Conservation (phyloP, 345 rosid species). For the Fremontodendron californicum region DNA sequence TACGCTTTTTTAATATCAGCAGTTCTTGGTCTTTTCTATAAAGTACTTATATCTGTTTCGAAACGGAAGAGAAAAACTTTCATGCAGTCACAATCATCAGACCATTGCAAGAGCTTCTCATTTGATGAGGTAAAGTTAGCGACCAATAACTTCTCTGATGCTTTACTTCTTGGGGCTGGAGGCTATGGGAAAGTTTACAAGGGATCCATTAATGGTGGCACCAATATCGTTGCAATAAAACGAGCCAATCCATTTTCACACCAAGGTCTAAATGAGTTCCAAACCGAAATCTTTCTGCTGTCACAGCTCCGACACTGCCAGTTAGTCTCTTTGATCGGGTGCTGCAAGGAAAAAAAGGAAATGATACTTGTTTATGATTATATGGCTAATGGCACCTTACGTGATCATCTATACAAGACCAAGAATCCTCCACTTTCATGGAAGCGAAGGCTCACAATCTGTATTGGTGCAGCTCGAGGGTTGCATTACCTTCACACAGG, state of each 20-base stretch:
- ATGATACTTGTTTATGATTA: conserved; percentile 80
- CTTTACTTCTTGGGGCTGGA: conserved; percentile 64
- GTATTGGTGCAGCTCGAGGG: conserved; percentile 79
- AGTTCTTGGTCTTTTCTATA: conserved; percentile 20
- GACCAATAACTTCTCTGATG: conserved; percentile 59
- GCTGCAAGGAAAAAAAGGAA: conserved; percentile 71
- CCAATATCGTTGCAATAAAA: conserved; percentile 56
- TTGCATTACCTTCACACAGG: conserved; percentile 88
- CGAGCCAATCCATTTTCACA: conserved; percentile 69
- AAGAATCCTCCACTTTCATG: conserved; percentile 50
- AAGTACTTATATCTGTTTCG: conserved; percentile 7
- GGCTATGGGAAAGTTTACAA: conserved; percentile 85
- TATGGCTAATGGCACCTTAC: conserved; percentile 73
- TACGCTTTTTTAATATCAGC: conserved; percentile 38
- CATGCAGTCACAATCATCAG: conserved; percentile 51
- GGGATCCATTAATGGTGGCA: conserved; percentile 45
- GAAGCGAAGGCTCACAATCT: conserved; percentile 65
- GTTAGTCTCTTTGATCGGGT: conserved; percentile 73
- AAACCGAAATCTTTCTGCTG: conserved; percentile 74
- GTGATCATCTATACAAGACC: conserved; percentile 61
- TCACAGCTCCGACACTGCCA: conserved; percentile 80
- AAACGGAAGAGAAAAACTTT: conserved; percentile 38
- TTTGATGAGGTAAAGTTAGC: conserved; percentile 51
- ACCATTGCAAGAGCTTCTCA: conserved; percentile 60
- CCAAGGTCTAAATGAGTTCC: conserved; percentile 77